Evolutionary conservation across 2,329 filamentous ascomycete species (phyloP).

Genomic region (Ambrosiella cleistominuta): DNA sequence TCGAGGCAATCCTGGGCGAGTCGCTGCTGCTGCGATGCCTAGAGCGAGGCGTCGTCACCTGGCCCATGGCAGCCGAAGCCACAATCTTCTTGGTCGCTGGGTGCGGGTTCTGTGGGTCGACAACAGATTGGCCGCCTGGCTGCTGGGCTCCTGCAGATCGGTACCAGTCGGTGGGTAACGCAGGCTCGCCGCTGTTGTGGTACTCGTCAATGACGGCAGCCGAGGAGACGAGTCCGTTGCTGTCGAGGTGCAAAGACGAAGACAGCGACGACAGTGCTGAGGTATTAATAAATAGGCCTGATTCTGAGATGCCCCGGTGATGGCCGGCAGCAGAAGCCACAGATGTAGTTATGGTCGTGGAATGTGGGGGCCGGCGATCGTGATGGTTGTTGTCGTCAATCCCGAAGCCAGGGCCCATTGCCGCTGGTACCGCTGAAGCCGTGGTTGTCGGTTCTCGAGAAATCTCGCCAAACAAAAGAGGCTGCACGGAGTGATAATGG

Average conservation of each 20-base stretch:
- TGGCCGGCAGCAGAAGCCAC: conserved; percentile 20
- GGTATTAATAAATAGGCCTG: conserved; percentile 39
- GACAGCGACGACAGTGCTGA: neutral
- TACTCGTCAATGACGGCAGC: neutral
- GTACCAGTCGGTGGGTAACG: conserved; percentile 53
- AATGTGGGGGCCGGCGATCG: neutral
- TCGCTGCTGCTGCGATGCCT: conserved; percentile 9
- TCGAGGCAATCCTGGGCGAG: conserved; percentile 9
- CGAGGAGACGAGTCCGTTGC: neutral
- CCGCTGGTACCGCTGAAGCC: conserved; percentile 29
- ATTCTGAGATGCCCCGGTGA: conserved; percentile 51
- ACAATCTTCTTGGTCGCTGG: neutral
- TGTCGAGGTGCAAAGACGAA: neutral
- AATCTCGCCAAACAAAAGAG: conserved; percentile 59
- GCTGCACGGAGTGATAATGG: neutral
- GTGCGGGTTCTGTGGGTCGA: neutral
- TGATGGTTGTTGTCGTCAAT: neutral
- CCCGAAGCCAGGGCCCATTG: neutral
- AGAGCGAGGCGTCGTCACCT: conserved; percentile 6
- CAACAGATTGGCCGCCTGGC: neutral
- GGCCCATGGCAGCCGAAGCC: neutral
- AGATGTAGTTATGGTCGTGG: neutral
- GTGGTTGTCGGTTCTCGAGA: conserved; percentile 28
- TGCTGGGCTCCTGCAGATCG: conserved; percentile 19
- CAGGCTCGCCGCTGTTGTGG: conserved; percentile 20